These are phyloP conservation scores for Cymbopogon citratus DNA, from an alignment of 176 grass and related monocot genomes.

Conservation along the genomic window DNA sequence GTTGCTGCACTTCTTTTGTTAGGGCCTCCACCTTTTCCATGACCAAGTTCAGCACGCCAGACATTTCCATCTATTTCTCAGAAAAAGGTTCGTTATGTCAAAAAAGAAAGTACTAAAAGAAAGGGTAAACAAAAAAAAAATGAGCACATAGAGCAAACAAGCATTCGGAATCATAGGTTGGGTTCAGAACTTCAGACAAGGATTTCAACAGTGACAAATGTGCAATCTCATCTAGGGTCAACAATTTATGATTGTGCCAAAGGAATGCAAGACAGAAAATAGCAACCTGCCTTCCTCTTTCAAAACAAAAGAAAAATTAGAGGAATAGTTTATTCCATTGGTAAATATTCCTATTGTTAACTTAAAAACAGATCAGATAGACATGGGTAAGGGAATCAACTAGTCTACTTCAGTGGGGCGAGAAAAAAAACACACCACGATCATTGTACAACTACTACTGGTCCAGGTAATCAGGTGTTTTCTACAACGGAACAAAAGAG, in stretches of 20 bases:
- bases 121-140: background rate
- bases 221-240: background rate
- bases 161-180: background rate
- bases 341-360: background rate
- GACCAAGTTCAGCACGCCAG: constrained; percentile 56
- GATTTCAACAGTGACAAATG: background rate
- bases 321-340: background rate
- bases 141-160: background rate
- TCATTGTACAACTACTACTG: too few species aligned
- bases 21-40: constrained; percentile 76
- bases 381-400: background rate
- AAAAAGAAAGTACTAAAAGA: background rate
- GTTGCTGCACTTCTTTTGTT: constrained; percentile 82
- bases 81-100: constrained; percentile 5
- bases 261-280: background rate
- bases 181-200: background rate
- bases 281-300: background rate
- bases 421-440: background rate
- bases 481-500: background rate
- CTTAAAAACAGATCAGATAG: background rate
- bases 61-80: constrained; percentile 57
- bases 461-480: background rate
- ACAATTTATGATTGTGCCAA: background rate
- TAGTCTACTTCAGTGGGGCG: background rate
- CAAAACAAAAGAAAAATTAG: background rate